Percentiles rank a stretch among this genome's conserved stretches.
These are phyloP conservation scores for Pythium folliculosum DNA, from an alignment of 352 stramenopile species.

Conservation along the genomic window DNA sequence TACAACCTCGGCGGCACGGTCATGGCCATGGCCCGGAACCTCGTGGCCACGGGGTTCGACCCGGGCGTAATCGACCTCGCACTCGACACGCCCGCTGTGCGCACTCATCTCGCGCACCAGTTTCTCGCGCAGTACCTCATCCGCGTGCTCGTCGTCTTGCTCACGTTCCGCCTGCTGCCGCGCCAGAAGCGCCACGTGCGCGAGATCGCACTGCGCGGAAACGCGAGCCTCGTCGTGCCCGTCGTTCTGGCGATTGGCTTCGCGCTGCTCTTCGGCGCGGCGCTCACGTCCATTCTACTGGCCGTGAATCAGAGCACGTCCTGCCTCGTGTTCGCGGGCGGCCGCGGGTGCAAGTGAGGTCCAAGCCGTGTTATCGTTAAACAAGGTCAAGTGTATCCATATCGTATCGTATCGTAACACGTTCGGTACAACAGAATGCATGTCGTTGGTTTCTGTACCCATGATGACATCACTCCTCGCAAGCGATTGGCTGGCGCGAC, in stretches of 20 bases:
- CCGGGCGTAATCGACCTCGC: conserved; percentile 6
- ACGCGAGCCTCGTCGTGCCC: conserved; percentile 5
- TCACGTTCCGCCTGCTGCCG: conserved; percentile 17
- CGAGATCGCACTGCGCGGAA: neutral
- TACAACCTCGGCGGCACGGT: conserved; percentile 11
- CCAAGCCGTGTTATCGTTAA: no score
- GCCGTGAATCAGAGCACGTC: conserved; percentile 21
- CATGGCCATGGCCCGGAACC: conserved; percentile 2
- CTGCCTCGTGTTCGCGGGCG: conserved; percentile 22
- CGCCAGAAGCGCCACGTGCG: conserved; percentile 22
- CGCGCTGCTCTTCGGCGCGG: neutral
- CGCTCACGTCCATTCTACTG: conserved; percentile 14
- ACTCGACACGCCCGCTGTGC: conserved; percentile 7
- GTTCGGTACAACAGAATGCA: no score
- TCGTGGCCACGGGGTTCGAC: conserved; percentile 3
- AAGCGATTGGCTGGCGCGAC: conserved; percentile 3
- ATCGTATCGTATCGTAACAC: conserved; percentile 8
- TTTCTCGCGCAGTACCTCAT: conserved; percentile 14
- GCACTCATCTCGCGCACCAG: conserved; percentile 14
- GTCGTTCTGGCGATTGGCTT: conserved; percentile 11
- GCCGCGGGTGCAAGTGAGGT: neutral
- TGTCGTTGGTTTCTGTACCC: conserved; percentile 5
- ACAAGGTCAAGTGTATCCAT: no score
- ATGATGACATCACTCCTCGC: conserved; percentile 9
- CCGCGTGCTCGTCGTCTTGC: neutral